phyloP scores from a whole-genome alignment of 345 rosid genomes.

The Pugionium cornutum region DNA sequence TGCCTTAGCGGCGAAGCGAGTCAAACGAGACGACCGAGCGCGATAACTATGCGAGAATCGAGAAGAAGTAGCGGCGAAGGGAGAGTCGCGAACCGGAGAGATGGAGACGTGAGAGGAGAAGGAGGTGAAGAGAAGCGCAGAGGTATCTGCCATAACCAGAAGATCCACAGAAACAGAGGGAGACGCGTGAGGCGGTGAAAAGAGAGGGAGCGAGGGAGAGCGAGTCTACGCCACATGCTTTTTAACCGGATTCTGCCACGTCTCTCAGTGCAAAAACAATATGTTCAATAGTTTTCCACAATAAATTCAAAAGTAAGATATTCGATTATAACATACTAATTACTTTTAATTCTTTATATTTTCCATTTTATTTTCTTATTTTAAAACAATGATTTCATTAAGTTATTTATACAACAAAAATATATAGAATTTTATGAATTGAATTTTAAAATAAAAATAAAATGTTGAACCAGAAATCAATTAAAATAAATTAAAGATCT shows the following conservation, averaged over 20 bases:
- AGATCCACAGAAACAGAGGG: conserved; percentile 29
- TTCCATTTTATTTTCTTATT: no score
- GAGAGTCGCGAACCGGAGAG: conserved; percentile 36
- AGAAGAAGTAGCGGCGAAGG: conserved; percentile 13
- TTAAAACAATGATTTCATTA: no score
- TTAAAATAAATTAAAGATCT: no score
- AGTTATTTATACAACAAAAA: no score
- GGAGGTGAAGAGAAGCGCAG: conserved; percentile 44
- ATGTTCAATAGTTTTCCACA: no score
- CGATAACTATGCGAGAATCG: conserved; percentile 33
- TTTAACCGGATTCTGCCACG: conserved; percentile 28
- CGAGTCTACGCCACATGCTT: conserved; percentile 39
- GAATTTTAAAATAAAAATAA: no score
- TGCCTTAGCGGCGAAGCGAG: conserved; percentile 52
- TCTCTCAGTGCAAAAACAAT: background rate
- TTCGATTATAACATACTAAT: no score
- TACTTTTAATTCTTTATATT: no score
- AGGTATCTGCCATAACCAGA: conserved; percentile 52
- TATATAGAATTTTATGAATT: no score
- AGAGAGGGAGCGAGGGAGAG: conserved; percentile 15
- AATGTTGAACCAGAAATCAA: no score
- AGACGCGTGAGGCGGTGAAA: conserved; percentile 21
- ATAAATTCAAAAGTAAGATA: no score
- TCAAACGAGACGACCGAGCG: conserved; percentile 44
- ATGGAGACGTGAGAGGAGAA: conserved; percentile 43